Evolutionary conservation across 2,329 filamentous ascomycete species (phyloP).

Genomic region (Dactylellina cionopaga): DNA sequence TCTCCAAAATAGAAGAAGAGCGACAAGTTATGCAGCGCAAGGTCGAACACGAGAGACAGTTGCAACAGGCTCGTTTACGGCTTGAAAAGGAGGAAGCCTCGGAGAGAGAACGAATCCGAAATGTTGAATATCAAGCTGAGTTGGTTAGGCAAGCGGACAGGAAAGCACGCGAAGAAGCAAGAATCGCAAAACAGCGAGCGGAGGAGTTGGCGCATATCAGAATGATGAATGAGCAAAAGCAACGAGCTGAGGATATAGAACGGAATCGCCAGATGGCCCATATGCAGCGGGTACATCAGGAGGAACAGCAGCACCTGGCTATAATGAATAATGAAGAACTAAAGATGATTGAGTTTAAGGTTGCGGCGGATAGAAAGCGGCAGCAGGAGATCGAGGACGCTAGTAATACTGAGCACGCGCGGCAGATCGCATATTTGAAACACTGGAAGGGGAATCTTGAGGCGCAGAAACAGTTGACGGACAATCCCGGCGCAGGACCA

Average conservation of each 20-base stretch:
- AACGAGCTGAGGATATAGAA: conserved; percentile 26
- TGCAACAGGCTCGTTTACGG: conserved; percentile 29
- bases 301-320: conserved; percentile 38
- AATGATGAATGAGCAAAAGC: conserved; percentile 20
- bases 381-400: conserved; percentile 44
- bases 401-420: conserved; percentile 22
- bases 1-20: conserved; percentile 41
- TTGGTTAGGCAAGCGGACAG: conserved; percentile 32
- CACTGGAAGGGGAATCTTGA: conserved; percentile 47
- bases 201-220: conserved; percentile 25
- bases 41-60: conserved; percentile 36
- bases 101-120: conserved; percentile 35
- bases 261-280: conserved; percentile 20
- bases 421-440: conserved; percentile 41
- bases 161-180: conserved; percentile 26
- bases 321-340: conserved; percentile 43
- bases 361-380: conserved; percentile 36
- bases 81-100: conserved; percentile 37
- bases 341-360: conserved; percentile 47
- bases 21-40: conserved; percentile 32
- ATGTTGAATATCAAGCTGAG: conserved; percentile 43
- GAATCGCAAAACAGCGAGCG: conserved; percentile 17
- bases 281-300: conserved; percentile 32
- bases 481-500: conserved; percentile 5
- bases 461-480: conserved; percentile 37